A percentile compares a stretch with the other conserved stretches of the same genome.
Conservation (phyloP, 768 basidiomycete species). For the Kwoniella sp. region DNA sequence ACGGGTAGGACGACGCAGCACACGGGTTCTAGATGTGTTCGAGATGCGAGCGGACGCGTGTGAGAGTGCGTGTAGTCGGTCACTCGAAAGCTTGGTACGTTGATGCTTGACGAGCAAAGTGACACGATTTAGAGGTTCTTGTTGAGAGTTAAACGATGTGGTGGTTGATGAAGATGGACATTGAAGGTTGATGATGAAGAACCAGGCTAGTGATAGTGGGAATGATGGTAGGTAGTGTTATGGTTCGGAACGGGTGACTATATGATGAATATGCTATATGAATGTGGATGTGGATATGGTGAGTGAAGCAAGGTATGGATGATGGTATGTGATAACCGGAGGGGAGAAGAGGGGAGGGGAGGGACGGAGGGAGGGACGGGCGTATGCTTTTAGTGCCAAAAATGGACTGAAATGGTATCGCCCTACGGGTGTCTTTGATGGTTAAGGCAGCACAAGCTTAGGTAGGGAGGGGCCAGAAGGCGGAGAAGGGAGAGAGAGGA, state of each 20-base stretch:
- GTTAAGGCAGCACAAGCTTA: no score
- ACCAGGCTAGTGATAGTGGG: neutral
- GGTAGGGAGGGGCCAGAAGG: no score
- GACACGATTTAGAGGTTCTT: neutral
- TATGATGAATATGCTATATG: no score
- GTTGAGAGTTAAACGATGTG: neutral
- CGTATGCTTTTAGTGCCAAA: conserved; percentile 1
- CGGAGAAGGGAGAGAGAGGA: neutral
- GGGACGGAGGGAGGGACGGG: neutral
- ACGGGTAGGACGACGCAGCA: neutral
- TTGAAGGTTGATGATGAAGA: neutral
- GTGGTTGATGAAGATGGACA: neutral
- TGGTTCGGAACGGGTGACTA: neutral
- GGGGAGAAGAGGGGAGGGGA: neutral
- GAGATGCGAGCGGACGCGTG: neutral
- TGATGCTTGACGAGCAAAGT: neutral
- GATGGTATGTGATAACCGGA: neutral
- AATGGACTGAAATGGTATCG: no score
- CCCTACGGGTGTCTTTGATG: neutral
- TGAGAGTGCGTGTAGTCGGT: neutral
- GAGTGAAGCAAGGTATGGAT: neutral
- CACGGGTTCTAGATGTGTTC: neutral
- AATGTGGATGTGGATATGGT: no score
- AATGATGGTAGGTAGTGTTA: neutral
- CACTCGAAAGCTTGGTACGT: no score